Conservation (phyloP, 139 green algal genomes). For the Asterochloris erici region DNA sequence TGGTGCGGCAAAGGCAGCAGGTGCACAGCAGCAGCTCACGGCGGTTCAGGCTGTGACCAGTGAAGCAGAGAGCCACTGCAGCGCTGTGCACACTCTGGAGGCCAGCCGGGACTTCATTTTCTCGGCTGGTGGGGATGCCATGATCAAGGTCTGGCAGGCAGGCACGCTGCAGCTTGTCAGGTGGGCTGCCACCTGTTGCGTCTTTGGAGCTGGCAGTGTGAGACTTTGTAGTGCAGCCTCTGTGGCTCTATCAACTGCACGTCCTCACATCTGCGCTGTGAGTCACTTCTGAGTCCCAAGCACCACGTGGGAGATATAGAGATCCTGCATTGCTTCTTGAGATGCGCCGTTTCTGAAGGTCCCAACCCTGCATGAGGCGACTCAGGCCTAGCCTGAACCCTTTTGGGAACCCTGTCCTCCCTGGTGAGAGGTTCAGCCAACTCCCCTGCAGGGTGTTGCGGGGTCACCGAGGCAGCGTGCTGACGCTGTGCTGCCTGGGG, state of each 20-base stretch:
- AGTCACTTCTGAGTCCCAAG: too few species aligned
- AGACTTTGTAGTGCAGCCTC: too few species aligned
- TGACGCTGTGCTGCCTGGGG: conserved; percentile 67
- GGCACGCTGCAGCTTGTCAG: conserved; percentile 49
- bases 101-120: conserved; percentile 43
- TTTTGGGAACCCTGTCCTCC: too few species aligned
- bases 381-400: background rate
- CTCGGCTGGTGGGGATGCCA: conserved; percentile 47
- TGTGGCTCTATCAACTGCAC: too few species aligned
- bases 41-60: background rate
- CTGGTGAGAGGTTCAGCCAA: background rate
- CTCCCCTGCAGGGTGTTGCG: conserved; percentile 31
- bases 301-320: too few species aligned
- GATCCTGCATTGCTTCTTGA: too few species aligned
- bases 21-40: background rate
- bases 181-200: conserved; percentile 44
- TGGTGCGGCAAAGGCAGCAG: background rate
- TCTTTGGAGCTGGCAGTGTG: too few species aligned
- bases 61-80: conserved; percentile 44
- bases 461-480: conserved; percentile 76
- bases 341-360: too few species aligned
- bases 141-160: conserved; percentile 68
- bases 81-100: conserved; percentile 62
- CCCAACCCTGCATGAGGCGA: too few species aligned
- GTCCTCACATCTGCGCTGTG: too few species aligned